These are phyloP conservation scores for Dentipellis fragilis DNA, from an alignment of 768 basidiomycete species.

Conservation along the genomic window DNA sequence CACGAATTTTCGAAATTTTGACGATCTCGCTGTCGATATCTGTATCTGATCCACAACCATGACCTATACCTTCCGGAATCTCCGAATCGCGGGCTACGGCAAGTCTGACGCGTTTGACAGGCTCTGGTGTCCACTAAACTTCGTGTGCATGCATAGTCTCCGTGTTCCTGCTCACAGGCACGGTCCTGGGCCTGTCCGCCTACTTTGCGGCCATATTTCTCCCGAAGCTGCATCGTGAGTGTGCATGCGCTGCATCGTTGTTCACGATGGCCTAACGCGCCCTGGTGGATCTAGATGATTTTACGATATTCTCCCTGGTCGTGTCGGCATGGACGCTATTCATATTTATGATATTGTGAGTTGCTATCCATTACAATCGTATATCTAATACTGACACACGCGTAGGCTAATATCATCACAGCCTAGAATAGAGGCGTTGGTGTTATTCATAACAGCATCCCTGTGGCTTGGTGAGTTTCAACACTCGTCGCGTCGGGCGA, in stretches of 20 bases:
- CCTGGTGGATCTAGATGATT: slow-evolving; percentile 12
- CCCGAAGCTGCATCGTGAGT: slow-evolving; percentile 52
- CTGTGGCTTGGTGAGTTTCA: slow-evolving; percentile 13
- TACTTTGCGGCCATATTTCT: slow-evolving; percentile 63
- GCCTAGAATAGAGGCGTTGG: slow-evolving; percentile 9
- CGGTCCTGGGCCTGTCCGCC: slow-evolving; percentile 58
- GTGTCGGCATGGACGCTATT: slow-evolving; percentile 14
- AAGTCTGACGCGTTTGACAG: slow-evolving; percentile 5
- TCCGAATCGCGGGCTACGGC: slow-evolving; percentile 23
- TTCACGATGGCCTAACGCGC: slow-evolving; percentile 1
- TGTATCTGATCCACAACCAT: slow-evolving; percentile 9
- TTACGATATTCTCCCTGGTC: slow-evolving; percentile 9
- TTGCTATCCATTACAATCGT: neutral
- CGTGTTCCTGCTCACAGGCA: slow-evolving; percentile 30
- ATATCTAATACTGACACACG: neutral
- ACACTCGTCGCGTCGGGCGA: neutral
- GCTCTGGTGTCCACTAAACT: neutral
- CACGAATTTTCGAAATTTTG: neutral
- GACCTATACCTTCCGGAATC: slow-evolving; percentile 24
- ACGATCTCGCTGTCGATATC: neutral
- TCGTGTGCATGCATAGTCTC: slow-evolving; percentile 18
- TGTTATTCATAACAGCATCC: slow-evolving; percentile 8
- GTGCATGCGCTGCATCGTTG: neutral
- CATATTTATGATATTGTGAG: slow-evolving; percentile 10
- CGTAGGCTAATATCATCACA: slow-evolving; percentile 7